Percentiles rank a stretch among this genome's conserved stretches.
phyloP scores from a whole-genome alignment of 805 yeast species.

The Ogataea methylovora region DNA sequence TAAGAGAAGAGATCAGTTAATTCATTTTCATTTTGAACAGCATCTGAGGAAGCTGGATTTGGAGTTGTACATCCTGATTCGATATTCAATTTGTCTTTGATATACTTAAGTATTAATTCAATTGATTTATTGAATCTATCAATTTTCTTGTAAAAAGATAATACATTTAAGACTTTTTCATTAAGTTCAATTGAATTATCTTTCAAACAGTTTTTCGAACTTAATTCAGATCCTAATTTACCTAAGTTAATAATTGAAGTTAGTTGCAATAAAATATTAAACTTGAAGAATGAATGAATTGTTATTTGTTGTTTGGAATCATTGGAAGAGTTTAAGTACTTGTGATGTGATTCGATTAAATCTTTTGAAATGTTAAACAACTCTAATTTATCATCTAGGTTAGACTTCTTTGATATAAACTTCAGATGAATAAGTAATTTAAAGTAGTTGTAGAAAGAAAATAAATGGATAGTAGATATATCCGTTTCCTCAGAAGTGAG shows the following conservation, averaged over 20 bases:
- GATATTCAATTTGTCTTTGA: conserved; percentile 1
- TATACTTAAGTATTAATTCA: conserved; percentile 1
- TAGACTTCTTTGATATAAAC: background rate
- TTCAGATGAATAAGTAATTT: conserved; percentile 18
- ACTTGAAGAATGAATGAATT: too few relatives aligned
- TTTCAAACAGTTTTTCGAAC: background rate
- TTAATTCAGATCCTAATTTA: background rate
- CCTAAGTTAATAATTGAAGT: conserved; percentile 1
- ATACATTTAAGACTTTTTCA: background rate
- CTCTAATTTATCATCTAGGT: conserved; percentile 7
- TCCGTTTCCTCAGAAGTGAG: conserved; percentile 16
- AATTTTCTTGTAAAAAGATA: background rate
- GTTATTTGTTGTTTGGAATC: background rate
- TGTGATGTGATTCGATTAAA: conserved; percentile 14
- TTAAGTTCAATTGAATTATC: background rate
- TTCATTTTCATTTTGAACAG: conserved; percentile 1
- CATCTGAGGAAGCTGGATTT: background rate
- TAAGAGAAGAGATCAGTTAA: conserved; percentile 2
- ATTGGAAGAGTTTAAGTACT: background rate
- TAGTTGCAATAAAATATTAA: background rate
- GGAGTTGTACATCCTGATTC: background rate
- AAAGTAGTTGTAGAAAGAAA: conserved; percentile 22
- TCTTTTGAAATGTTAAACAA: conserved; percentile 11
- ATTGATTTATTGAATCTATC: conserved; percentile 1
- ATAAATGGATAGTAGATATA: conserved; percentile 16